phyloP scores from a whole-genome alignment of 352 stramenopile species.

The Globisporangium cederbergense region DNA sequence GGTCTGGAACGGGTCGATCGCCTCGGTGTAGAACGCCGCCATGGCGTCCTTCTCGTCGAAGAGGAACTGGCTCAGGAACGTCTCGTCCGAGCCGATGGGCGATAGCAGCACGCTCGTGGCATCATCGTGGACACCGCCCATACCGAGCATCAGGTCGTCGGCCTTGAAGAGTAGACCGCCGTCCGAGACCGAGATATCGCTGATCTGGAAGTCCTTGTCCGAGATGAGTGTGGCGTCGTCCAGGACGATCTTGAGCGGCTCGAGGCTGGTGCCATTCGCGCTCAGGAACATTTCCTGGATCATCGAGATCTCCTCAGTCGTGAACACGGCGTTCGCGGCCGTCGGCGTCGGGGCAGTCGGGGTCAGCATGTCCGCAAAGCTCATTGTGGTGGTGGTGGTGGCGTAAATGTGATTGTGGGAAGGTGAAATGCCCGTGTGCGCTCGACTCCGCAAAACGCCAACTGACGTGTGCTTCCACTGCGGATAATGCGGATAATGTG shows the following conservation, averaged over 20 bases:
- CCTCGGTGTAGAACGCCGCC: constrained; percentile 54
- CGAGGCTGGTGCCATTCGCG: background rate
- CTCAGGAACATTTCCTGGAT: constrained; percentile 52
- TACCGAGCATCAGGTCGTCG: constrained; percentile 21
- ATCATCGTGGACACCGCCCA: constrained; percentile 20
- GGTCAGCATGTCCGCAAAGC: constrained; percentile 14
- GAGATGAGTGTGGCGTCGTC: constrained; percentile 12
- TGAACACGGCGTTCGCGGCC: constrained; percentile 27
- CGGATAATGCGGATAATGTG: constrained; percentile 3
- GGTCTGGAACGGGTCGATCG: constrained; percentile 55
- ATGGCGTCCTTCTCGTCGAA: constrained; percentile 60
- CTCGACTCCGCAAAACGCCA: constrained; percentile 16
- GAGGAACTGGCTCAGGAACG: constrained; percentile 38
- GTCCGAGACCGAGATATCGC: constrained; percentile 36
- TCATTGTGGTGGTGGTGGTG: constrained; percentile 9
- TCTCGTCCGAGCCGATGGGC: constrained; percentile 49
- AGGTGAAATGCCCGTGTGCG: background rate
- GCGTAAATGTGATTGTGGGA: background rate
- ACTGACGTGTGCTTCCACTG: constrained; percentile 8
- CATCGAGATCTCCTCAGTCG: constrained; percentile 50
- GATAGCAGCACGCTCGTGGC: constrained; percentile 56
- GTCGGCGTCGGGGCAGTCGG: background rate
- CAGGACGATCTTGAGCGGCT: constrained; percentile 15
- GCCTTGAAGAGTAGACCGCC: constrained; percentile 17
- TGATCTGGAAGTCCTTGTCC: constrained; percentile 37